Evolutionary conservation across 2,329 filamentous ascomycete species (phyloP).

Genomic region (Aspergillus hortae): DNA sequence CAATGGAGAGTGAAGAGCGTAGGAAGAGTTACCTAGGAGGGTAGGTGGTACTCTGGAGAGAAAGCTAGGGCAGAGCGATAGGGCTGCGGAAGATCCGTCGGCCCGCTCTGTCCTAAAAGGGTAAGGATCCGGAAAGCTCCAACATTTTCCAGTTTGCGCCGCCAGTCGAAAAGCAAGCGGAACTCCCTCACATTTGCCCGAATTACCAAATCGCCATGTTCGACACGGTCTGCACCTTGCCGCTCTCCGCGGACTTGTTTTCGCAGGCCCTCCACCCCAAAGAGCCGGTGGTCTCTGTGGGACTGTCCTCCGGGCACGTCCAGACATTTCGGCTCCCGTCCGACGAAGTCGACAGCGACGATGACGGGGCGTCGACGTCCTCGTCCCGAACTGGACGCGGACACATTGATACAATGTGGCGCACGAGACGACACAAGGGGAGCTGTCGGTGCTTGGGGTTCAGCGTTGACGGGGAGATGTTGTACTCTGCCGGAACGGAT

Average conservation of each 20-base stretch:
- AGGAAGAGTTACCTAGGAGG: background rate
- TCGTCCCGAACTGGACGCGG: constrained; percentile 61
- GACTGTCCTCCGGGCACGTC: constrained; percentile 80
- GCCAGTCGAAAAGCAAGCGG: background rate
- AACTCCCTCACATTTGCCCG: background rate
- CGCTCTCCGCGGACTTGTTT: constrained; percentile 82
- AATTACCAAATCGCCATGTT: constrained; percentile 58
- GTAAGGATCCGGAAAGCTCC: background rate
- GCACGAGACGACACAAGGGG: constrained; percentile 85
- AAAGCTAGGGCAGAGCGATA: background rate
- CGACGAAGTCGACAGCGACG: constrained; percentile 47
- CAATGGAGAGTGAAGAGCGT: background rate
- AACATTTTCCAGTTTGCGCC: background rate
- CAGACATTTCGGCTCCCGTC: constrained; percentile 74
- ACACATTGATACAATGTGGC: constrained; percentile 79
- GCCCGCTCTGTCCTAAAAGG: constrained; percentile 15
- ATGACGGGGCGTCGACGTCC: constrained; percentile 42
- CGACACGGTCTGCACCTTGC: constrained; percentile 86
- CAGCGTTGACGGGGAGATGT: constrained; percentile 69
- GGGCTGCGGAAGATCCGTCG: constrained; percentile 20
- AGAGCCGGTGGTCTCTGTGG: constrained; percentile 80
- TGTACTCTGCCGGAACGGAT: constrained; percentile 60
- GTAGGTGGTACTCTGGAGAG: background rate
- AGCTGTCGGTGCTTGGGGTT: constrained; percentile 83
- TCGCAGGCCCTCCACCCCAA: constrained; percentile 80